Evolutionary conservation across 2,329 filamentous ascomycete species (phyloP).

Genomic region (Dactylella cylindrospora): DNA sequence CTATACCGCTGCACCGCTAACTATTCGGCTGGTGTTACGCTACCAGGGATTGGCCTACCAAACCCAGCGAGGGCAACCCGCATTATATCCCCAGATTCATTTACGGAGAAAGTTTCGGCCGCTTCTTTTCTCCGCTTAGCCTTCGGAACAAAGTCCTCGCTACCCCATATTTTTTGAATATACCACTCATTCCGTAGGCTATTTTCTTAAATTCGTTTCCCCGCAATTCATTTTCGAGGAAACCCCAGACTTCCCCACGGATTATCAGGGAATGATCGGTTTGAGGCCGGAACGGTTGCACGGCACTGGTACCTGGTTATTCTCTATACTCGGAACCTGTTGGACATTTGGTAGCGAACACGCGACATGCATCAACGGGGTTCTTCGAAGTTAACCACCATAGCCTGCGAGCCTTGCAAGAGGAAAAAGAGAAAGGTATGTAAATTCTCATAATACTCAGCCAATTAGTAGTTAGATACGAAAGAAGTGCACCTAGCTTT

Average conservation of each 20-base stretch:
- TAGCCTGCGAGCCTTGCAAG: constrained; percentile 33
- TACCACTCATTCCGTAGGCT: constrained; percentile 10
- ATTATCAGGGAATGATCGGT: too few species aligned
- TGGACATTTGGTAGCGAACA: background rate
- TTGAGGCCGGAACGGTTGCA: background rate
- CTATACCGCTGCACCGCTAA: constrained; percentile 9
- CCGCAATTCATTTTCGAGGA: constrained; percentile 15
- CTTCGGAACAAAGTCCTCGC: too few species aligned
- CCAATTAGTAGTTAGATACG: background rate
- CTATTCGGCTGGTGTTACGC: constrained; percentile 19
- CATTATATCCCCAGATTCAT: constrained; percentile 22
- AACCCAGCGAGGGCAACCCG: background rate
- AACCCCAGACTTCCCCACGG: constrained; percentile 1
- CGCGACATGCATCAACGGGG: constrained; percentile 25
- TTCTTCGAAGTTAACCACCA: constrained; percentile 11
- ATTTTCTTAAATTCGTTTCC: constrained; percentile 16
- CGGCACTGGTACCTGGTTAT: background rate
- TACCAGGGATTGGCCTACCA: constrained; percentile 8
- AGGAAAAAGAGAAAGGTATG: constrained; percentile 36
- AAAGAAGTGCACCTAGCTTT: too few species aligned
- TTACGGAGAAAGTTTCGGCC: constrained; percentile 29
- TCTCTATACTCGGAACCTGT: background rate
- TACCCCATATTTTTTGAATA: background rate
- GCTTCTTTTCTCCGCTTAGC: constrained; percentile 14
- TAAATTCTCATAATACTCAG: background rate